These are phyloP conservation scores for Rauvolfia tetraphylla DNA, from an alignment of 257 asterid species.

Conservation along the genomic window DNA sequence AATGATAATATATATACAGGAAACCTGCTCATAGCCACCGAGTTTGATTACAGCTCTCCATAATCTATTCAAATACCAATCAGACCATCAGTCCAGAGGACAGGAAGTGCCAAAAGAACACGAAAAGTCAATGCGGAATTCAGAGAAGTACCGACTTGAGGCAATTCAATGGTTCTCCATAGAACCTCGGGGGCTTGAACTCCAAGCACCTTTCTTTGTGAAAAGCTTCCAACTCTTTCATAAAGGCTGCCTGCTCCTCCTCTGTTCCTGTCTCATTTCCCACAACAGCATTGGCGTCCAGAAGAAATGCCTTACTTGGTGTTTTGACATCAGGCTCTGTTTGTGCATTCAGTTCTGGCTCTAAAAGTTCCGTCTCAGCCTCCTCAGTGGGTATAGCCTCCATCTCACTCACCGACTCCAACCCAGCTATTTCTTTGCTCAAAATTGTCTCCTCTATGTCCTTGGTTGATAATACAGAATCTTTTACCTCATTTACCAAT, in stretches of 20 bases:
- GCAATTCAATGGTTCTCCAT: constrained; percentile 79
- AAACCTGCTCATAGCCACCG: constrained; percentile 93
- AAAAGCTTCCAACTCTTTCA: constrained; percentile 71
- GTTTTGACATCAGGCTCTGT: constrained; percentile 33
- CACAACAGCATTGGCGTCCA: constrained; percentile 46
- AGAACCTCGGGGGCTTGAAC: constrained; percentile 81
- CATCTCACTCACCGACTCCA: constrained; percentile 24
- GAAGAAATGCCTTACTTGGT: constrained; percentile 44
- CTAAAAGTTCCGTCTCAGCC: constrained; percentile 30
- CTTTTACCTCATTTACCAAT: constrained; percentile 25
- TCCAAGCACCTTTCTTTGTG: constrained; percentile 69
- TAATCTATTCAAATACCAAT: constrained; percentile 40
- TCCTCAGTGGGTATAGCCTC: constrained; percentile 26
- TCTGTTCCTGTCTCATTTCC: constrained; percentile 68
- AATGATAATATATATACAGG: constrained; percentile 6
- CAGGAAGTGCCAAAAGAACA: background rate
- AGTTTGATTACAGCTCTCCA: constrained; percentile 91
- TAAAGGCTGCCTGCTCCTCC: constrained; percentile 74
- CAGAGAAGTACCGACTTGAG: constrained; percentile 58
- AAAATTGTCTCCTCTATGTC: constrained; percentile 14
- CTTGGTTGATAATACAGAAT: constrained; percentile 8
- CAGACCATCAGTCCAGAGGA: constrained; percentile 5
- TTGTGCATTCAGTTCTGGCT: constrained; percentile 18
- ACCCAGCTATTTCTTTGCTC: constrained; percentile 16
- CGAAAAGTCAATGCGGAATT: constrained; percentile 3